These are phyloP conservation scores for Paramecium sonneborni DNA, from an alignment of 73 alveolate species.

Conservation along the genomic window DNA sequence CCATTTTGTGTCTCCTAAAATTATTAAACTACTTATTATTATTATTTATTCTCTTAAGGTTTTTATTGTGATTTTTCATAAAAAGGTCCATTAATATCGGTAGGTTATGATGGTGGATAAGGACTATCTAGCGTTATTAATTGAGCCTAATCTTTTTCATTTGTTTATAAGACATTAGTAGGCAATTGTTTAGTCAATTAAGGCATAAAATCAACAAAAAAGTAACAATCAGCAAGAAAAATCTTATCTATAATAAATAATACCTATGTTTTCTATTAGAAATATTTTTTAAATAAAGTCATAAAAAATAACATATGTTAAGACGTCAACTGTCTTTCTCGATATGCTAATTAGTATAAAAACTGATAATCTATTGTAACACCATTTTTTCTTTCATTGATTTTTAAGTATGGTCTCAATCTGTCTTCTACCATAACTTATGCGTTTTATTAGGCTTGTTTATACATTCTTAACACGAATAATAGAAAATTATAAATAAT, in stretches of 20 bases:
- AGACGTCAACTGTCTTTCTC: not conserved
- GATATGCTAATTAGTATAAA: not conserved
- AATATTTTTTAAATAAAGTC: not conserved
- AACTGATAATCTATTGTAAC: slow-evolving; percentile 1
- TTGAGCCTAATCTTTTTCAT: not conserved
- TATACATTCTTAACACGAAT: not conserved
- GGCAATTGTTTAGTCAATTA: not conserved
- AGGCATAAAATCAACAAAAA: slow-evolving; percentile 18
- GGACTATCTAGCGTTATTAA: not conserved
- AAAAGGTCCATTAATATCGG: not conserved
- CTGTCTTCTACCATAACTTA: not conserved
- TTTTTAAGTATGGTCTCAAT: not conserved
- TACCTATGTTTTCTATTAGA: not conserved
- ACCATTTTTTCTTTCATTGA: not conserved
- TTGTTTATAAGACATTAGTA: not conserved
- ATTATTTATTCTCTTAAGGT: not conserved
- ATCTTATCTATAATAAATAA: not conserved
- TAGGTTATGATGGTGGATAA: not conserved
- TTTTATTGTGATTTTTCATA: not conserved
- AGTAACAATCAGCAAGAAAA: not conserved
- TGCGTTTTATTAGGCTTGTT: not conserved
- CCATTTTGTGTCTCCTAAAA: not conserved
- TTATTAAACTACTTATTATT: not conserved
- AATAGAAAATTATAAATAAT: not conserved
- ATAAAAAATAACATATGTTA: not conserved